Conservation (phyloP, 2,329 filamentous ascomycete species). For the Fusarium citri region DNA sequence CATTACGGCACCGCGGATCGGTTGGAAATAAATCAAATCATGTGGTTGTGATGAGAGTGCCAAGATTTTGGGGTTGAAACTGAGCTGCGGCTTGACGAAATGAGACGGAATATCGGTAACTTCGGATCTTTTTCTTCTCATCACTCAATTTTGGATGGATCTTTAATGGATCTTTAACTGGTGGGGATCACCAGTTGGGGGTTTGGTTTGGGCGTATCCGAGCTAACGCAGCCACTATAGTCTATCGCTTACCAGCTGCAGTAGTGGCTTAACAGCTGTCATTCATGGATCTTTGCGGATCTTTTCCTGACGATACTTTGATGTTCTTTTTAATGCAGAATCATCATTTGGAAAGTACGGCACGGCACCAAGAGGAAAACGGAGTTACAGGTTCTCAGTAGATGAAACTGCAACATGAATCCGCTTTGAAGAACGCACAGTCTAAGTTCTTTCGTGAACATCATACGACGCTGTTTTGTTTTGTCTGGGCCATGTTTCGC, state of each 20-base stretch:
- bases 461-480: slow-evolving; percentile 9
- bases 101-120: slow-evolving; percentile 12
- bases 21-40: not conserved
- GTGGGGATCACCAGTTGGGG: slow-evolving; percentile 14
- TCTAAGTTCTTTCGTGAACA: not conserved
- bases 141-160: not conserved
- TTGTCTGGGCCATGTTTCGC: not conserved
- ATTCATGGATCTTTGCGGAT: slow-evolving; percentile 2
- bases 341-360: not conserved
- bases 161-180: not conserved
- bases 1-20: not conserved
- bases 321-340: not conserved
- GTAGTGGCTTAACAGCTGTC: not conserved
- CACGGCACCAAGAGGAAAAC: not conserved
- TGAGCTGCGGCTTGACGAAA: not conserved
- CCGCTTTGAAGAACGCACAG: not conserved
- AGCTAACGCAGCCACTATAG: slow-evolving; percentile 27
- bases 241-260: not conserved
- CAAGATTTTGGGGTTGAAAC: slow-evolving; percentile 3
- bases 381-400: not conserved
- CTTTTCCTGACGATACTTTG: not conserved
- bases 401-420: not conserved
- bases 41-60: not conserved
- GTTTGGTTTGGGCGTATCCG: not conserved
- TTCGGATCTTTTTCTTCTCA: slow-evolving; percentile 14